Percentiles rank a stretch among this genome's conserved stretches.
Evolutionary conservation across 345 rosid species (phyloP).

Genomic region (Luvunga scandens): DNA sequence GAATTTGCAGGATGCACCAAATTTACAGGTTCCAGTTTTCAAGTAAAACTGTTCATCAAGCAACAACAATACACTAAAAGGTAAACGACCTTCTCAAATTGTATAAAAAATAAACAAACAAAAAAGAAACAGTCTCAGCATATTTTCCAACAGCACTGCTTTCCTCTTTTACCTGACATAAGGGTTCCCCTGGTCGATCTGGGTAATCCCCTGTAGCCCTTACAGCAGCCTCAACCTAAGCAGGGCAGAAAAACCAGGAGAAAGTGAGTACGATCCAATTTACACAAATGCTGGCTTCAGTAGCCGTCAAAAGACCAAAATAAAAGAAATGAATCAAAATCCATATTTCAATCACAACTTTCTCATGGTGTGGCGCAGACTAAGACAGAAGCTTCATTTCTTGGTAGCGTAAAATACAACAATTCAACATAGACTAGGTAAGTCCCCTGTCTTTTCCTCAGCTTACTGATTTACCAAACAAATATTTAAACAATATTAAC

Average conservation of each 20-base stretch:
- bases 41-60: slow-evolving; percentile 64
- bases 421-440: neutral
- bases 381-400: neutral
- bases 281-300: neutral
- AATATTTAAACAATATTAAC: neutral
- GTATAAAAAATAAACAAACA: neutral
- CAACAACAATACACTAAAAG: slow-evolving; percentile 4
- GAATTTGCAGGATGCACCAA: slow-evolving; percentile 97
- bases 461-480: neutral
- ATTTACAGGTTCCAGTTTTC: slow-evolving; percentile 87
- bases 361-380: neutral
- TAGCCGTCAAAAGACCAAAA: neutral
- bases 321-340: neutral
- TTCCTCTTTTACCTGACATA: slow-evolving; percentile 64
- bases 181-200: slow-evolving; percentile 78
- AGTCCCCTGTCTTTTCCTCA: neutral
- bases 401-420: neutral
- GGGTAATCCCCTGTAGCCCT: slow-evolving; percentile 85
- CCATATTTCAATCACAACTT: neutral
- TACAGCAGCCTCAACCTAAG: slow-evolving; percentile 70
- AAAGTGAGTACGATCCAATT: slow-evolving; percentile 9
- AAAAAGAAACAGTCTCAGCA: neutral
- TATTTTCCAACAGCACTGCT: neutral
- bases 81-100: neutral
- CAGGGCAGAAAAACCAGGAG: slow-evolving; percentile 2